Conservation (phyloP, 345 rosid genomes). For the Moringa oleifera region DNA sequence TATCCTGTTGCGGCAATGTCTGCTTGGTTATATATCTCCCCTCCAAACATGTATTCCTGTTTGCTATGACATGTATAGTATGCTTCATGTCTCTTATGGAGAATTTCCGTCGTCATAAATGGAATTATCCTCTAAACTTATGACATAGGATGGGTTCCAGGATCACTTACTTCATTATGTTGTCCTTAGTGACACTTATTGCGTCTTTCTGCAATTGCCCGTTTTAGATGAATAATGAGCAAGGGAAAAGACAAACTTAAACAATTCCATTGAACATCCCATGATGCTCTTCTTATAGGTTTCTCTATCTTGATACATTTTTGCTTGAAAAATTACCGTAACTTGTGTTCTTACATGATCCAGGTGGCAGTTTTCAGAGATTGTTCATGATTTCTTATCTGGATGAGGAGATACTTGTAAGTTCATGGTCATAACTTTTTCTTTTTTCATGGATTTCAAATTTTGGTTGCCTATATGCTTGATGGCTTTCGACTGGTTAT, state of each 20-base stretch:
- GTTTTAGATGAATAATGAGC: neutral
- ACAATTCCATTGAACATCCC: neutral
- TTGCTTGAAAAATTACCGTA: neutral
- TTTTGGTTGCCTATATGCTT: slow-evolving; percentile 2
- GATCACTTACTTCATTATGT: neutral
- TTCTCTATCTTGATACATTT: neutral
- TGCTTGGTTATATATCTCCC: too few relatives aligned
- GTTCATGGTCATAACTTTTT: slow-evolving; percentile 15
- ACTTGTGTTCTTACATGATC: slow-evolving; percentile 15
- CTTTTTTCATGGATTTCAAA: neutral
- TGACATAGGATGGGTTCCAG: neutral
- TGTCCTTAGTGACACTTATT: neutral
- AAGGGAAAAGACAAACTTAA: neutral
- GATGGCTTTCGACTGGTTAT: slow-evolving; percentile 1
- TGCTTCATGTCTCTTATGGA: neutral
- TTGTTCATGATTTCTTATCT: slow-evolving; percentile 93
- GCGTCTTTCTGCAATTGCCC: neutral
- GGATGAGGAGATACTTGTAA: slow-evolving; percentile 90
- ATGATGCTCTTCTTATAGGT: neutral
- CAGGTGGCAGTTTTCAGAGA: slow-evolving; percentile 83
- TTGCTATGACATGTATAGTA: too few relatives aligned
- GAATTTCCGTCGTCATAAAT: neutral
- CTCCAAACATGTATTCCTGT: too few relatives aligned
- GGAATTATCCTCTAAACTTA: neutral
- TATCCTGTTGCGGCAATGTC: neutral